Percentiles rank a stretch among this genome's conserved stretches.
Conservation (phyloP, 257 asterid species). For the Nyctanthes arbortristis region DNA sequence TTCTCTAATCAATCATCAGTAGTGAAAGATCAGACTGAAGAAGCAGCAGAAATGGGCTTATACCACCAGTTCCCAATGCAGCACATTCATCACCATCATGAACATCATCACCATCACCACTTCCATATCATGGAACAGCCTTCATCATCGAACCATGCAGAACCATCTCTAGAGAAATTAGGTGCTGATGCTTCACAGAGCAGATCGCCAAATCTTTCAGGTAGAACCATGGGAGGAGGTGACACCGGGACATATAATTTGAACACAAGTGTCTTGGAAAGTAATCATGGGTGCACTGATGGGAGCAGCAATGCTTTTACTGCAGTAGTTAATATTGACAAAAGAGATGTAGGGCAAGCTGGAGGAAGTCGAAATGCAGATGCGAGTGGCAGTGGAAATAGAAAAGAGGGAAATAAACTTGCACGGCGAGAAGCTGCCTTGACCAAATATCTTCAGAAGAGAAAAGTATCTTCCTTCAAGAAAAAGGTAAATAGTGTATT, state of each 20-base stretch:
- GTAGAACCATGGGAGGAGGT: slow-evolving; percentile 45
- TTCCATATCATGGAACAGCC: slow-evolving; percentile 39
- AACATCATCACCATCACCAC: slow-evolving; percentile 38
- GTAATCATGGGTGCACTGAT: slow-evolving; percentile 66
- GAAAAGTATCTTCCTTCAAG: slow-evolving; percentile 67
- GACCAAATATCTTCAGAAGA: slow-evolving; percentile 70
- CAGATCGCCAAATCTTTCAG: slow-evolving; percentile 47
- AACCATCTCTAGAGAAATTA: slow-evolving; percentile 45
- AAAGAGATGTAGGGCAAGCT: slow-evolving; percentile 55
- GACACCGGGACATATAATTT: slow-evolving; percentile 44
- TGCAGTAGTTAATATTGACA: slow-evolving; percentile 47
- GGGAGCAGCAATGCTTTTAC: slow-evolving; percentile 52
- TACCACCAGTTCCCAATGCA: slow-evolving; percentile 33
- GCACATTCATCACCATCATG: slow-evolving; percentile 41
- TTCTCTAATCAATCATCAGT: slow-evolving; percentile 30
- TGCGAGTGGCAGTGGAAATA: slow-evolving; percentile 55
- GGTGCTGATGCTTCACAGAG: slow-evolving; percentile 46
- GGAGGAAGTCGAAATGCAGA: slow-evolving; percentile 63
- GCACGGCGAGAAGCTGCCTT: slow-evolving; percentile 68
- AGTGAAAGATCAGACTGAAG: slow-evolving; percentile 47
- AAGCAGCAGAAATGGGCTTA: slow-evolving; percentile 39
- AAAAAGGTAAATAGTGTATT: slow-evolving; percentile 54
- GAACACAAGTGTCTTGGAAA: slow-evolving; percentile 68
- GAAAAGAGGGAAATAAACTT: slow-evolving; percentile 47
- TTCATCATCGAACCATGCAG: slow-evolving; percentile 40